Conservation (phyloP, 768 basidiomycete species). For the Lepiota venenata region DNA sequence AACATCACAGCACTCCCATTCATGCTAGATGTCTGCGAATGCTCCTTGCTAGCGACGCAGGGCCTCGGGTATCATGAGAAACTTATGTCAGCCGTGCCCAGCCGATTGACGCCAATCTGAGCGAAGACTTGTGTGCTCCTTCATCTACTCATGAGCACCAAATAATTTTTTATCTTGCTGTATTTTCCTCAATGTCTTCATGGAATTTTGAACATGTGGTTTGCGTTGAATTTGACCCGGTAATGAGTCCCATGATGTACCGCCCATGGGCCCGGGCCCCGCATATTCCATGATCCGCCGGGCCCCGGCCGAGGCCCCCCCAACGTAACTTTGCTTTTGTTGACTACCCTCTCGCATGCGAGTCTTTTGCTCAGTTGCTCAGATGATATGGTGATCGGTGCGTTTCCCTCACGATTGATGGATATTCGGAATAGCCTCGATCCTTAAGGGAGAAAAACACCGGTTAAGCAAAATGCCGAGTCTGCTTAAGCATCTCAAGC, state of each 20-base stretch:
- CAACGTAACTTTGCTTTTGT: background rate
- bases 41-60: background rate
- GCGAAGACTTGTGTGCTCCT: no score
- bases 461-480: no score
- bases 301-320: background rate
- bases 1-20: background rate
- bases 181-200: no score
- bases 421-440: no score
- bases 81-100: background rate
- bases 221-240: no score
- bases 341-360: background rate
- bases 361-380: slow-evolving; percentile 6
- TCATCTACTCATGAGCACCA: no score
- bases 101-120: no score
- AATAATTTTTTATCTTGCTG: no score
- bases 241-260: no score
- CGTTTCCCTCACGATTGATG: background rate
- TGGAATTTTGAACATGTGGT: no score
- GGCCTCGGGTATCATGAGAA: slow-evolving; percentile 5
- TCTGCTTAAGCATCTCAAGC: no score
- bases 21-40: background rate
- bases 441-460: background rate
- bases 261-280: background rate
- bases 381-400: background rate
- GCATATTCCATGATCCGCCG: slow-evolving; percentile 2